Conservation (phyloP, 352 stramenopile species). For the Thraustochytrium striatum region DNA sequence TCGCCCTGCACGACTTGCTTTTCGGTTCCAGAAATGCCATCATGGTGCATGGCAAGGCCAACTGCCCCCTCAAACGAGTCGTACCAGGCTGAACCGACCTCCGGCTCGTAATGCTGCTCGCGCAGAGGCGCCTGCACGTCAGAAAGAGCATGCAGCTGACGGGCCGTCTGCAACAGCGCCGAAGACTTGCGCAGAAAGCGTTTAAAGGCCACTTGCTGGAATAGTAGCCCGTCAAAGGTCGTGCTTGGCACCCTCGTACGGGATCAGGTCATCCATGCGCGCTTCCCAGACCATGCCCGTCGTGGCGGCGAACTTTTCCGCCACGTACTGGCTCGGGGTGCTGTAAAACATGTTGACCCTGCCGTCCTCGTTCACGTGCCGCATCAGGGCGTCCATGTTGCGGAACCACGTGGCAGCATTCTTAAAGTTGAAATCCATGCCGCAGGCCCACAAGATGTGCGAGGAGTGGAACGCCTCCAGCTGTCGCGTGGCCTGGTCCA, state of each 20-base stretch:
- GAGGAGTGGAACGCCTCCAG: slow-evolving; percentile 48
- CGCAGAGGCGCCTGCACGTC: neutral
- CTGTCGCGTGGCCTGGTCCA: neutral
- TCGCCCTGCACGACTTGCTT: slow-evolving; percentile 92
- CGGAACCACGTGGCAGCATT: slow-evolving; percentile 81
- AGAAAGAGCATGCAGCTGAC: slow-evolving; percentile 15
- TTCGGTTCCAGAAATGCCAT: slow-evolving; percentile 87
- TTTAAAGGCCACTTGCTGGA: slow-evolving; percentile 87
- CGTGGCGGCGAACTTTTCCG: slow-evolving; percentile 79
- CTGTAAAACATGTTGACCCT: slow-evolving; percentile 92
- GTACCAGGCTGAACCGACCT: slow-evolving; percentile 27
- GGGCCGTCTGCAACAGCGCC: slow-evolving; percentile 8
- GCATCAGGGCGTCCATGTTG: slow-evolving; percentile 93
- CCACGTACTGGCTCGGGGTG: slow-evolving; percentile 89
- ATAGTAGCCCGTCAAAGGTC: slow-evolving; percentile 95
- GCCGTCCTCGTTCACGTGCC: slow-evolving; percentile 82
- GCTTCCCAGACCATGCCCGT: slow-evolving; percentile 72
- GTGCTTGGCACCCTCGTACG: slow-evolving; percentile 82
- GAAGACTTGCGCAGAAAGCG: slow-evolving; percentile 67
- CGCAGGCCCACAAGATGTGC: slow-evolving; percentile 83
- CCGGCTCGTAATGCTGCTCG: neutral
- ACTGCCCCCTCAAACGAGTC: slow-evolving; percentile 73
- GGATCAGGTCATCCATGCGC: slow-evolving; percentile 94
- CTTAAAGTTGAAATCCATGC: slow-evolving; percentile 88
- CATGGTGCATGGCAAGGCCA: slow-evolving; percentile 89